Conservation (phyloP, 257 asterid species). For the Jasminum sambac region DNA sequence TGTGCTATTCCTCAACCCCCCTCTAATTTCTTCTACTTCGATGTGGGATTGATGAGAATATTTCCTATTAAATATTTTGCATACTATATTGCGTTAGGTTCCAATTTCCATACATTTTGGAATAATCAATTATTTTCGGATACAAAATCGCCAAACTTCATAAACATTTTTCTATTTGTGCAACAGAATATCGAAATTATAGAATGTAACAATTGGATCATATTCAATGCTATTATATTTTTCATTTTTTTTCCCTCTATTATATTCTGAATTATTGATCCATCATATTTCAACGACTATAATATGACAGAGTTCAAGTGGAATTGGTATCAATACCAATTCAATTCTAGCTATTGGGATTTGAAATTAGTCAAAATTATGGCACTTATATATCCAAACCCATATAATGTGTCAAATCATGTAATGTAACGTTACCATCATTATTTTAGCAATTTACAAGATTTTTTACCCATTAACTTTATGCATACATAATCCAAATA, state of each 20-base stretch:
- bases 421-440: conserved; percentile 4
- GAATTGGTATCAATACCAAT: too few species aligned
- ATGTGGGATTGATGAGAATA: not conserved
- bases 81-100: too few species aligned
- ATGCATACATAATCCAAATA: too few species aligned
- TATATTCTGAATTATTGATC: not conserved
- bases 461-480: conserved; percentile 2
- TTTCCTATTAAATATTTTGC: not conserved
- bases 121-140: not conserved
- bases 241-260: not conserved
- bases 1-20: not conserved
- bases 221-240: not conserved
- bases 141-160: too few species aligned
- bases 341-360: too few species aligned
- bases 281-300: not conserved
- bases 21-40: not conserved
- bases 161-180: not conserved
- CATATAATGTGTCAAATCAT: too few species aligned
- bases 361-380: not conserved
- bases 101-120: too few species aligned
- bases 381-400: too few species aligned
- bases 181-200: not conserved
- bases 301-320: too few species aligned
- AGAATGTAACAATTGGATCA: not conserved
- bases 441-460: not conserved